phyloP scores from a whole-genome alignment of 1,284 basidiomycete genomes.

The Ceratobasidium sp. region DNA sequence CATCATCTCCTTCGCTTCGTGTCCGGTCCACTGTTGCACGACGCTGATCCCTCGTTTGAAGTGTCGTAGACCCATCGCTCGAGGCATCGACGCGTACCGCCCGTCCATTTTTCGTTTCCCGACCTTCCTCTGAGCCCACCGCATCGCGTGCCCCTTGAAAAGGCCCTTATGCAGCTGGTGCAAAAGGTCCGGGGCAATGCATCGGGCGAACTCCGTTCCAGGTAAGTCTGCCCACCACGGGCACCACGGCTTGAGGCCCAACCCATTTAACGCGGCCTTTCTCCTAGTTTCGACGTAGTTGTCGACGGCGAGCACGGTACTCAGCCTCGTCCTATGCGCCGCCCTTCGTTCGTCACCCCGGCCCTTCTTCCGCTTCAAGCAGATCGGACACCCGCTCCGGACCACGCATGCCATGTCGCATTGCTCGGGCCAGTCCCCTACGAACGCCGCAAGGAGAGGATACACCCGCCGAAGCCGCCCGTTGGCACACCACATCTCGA shows the following conservation, averaged over 20 bases:
- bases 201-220: slow-evolving; percentile 49
- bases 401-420: slow-evolving; percentile 41
- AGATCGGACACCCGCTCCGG: slow-evolving; percentile 29
- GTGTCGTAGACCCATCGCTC: background rate
- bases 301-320: background rate
- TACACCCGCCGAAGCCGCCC: slow-evolving; percentile 38
- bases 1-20: slow-evolving; percentile 23
- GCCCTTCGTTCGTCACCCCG: background rate
- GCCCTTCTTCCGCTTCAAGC: slow-evolving; percentile 1
- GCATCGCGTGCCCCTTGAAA: slow-evolving; percentile 53
- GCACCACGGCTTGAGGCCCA: slow-evolving; percentile 9
- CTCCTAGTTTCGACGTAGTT: background rate
- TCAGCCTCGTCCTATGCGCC: background rate
- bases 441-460: slow-evolving; percentile 49
- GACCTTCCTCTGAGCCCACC: background rate
- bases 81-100: no score
- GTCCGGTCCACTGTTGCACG: slow-evolving; percentile 15
- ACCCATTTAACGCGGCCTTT: background rate
- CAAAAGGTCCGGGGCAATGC: slow-evolving; percentile 50
- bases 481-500: slow-evolving; percentile 48
- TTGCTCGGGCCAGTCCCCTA: slow-evolving; percentile 46
- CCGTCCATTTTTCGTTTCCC: no score
- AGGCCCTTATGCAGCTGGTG: slow-evolving; percentile 54
- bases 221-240: slow-evolving; percentile 27
- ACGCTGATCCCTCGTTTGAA: slow-evolving; percentile 1